Evolutionary conservation across 768 basidiomycete genomes (phyloP), one percentile per base, ranked within the genome.

Genomic region (Tremella yokohamensis): DNA sequence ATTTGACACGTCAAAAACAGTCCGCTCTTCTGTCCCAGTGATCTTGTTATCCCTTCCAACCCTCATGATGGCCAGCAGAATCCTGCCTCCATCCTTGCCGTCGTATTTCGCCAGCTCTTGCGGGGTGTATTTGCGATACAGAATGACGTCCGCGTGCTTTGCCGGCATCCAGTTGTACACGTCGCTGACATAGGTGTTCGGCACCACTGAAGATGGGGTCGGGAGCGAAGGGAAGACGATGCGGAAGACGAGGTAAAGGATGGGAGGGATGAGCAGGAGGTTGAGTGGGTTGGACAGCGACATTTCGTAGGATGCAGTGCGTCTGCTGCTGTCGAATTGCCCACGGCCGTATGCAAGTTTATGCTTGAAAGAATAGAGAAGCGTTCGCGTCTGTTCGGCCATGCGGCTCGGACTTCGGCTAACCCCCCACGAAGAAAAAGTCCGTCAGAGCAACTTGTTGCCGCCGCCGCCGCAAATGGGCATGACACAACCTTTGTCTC

Each of bases 161-260:
- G 86, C 84, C 0, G 94, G 94, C 81, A 90, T 83, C 90, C 91
- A 97, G 64, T 89, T 87, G 81, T 97, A 98, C 1, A 85, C 84
- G 0, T 84, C 78, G 73, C 87, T 86, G 19, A 56, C 52, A 82
- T 89, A 89, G 15, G 48, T 54, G 24, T 52, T 40, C 13, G 60
- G 65, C 19, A 58, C 18, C 48, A 44, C 3, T 25, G 42, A 82
- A 76, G 34, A 79, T 16, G 38, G 58, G 16, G 59, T 38, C 1
- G 66, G 55, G 26, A 65, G 77, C n/a, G 85, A 78, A 0, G 91
- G 90, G 52, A 88, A 84, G 50, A 93, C 68, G 61, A 91, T 26
- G 19, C 57, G 62, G 57, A 64, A 70, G 24, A 70, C 39, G 20
- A 74, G 60, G 56, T 65, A 73, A 20, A 66, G 39, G 19, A 76